Conservation (phyloP, 2,329 filamentous ascomycete species). For the Talaromyces funiculosus region DNA sequence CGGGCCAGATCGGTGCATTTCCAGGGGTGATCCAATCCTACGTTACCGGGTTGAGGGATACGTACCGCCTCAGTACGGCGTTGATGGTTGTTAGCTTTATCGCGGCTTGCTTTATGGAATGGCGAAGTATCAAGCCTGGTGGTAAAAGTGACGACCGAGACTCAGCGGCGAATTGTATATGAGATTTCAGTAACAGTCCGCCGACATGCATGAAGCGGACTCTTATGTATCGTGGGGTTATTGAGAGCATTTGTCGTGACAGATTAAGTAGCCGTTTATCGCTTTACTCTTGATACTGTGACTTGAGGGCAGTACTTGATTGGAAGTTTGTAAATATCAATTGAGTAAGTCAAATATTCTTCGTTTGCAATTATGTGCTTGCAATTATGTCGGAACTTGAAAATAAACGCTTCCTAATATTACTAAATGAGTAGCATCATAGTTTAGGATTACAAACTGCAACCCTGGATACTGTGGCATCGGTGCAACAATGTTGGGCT, state of each 20-base stretch:
- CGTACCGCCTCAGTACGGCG: conserved; percentile 20
- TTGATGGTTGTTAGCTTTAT: conserved; percentile 18
- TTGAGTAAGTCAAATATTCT: background rate
- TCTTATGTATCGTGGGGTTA: background rate
- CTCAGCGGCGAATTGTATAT: background rate
- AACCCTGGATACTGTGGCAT: background rate
- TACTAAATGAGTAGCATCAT: too few species aligned
- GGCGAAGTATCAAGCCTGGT: conserved; percentile 22
- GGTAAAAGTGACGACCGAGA: conserved; percentile 13
- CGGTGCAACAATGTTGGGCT: background rate
- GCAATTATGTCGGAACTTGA: too few species aligned
- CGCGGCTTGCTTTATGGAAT: conserved; percentile 20
- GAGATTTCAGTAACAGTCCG: background rate
- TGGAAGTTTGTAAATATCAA: background rate
- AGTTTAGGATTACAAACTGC: background rate
- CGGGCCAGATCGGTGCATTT: background rate
- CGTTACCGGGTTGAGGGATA: conserved; percentile 18
- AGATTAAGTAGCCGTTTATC: background rate
- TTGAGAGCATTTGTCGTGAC: background rate
- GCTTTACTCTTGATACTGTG: background rate
- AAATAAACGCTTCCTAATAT: background rate
- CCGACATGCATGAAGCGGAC: background rate
- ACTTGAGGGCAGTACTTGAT: background rate
- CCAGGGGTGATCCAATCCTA: conserved; percentile 18
- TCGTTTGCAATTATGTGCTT: too few species aligned